Evolutionary conservation across 768 basidiomycete species (phyloP).

Genomic region (Termitomyces sp.): DNA sequence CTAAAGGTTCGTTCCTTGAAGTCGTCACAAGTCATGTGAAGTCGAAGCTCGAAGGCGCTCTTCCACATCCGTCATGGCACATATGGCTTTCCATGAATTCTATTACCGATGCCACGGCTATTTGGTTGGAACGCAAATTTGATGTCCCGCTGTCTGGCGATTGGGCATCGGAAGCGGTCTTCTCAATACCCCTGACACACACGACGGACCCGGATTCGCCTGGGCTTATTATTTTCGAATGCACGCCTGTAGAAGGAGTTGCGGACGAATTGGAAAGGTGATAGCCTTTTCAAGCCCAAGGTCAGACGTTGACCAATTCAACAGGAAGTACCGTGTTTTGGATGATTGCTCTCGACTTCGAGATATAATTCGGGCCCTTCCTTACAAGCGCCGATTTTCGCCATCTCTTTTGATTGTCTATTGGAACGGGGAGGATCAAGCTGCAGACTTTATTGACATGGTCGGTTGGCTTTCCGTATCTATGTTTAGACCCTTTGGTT

Average conservation of each 20-base stretch:
- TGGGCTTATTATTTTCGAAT: conserved; percentile 72
- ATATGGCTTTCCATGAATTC: conserved; percentile 75
- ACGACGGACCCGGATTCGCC: conserved; percentile 36
- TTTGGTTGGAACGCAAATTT: conserved; percentile 78
- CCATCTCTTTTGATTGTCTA: conserved; percentile 58
- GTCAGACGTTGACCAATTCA: conserved; percentile 1
- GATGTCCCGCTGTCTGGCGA: conserved; percentile 57
- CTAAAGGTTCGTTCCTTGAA: conserved; percentile 62
- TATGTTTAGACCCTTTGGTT: background rate
- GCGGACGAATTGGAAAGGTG: conserved; percentile 66
- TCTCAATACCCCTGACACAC: conserved; percentile 49
- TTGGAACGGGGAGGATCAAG: conserved; percentile 48
- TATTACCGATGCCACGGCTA: conserved; percentile 69
- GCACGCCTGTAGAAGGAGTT: conserved; percentile 58
- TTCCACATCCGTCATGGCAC: conserved; percentile 43
- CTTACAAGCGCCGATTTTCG: conserved; percentile 49
- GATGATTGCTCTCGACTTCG: conserved; percentile 71
- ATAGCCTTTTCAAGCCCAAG: background rate
- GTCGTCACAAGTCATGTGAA: conserved; percentile 35
- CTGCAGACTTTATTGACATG: conserved; percentile 55
- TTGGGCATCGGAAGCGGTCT: conserved; percentile 56
- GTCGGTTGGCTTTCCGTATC: conserved; percentile 27
- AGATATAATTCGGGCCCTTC: conserved; percentile 52
- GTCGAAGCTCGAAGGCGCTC: conserved; percentile 21
- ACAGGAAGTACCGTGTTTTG: conserved; percentile 63